Percentiles rank a stretch among this genome's conserved stretches.
Conservation (phyloP, 2,329 filamentous ascomycete genomes). For the Lasiodiplodia hormozganensis region DNA sequence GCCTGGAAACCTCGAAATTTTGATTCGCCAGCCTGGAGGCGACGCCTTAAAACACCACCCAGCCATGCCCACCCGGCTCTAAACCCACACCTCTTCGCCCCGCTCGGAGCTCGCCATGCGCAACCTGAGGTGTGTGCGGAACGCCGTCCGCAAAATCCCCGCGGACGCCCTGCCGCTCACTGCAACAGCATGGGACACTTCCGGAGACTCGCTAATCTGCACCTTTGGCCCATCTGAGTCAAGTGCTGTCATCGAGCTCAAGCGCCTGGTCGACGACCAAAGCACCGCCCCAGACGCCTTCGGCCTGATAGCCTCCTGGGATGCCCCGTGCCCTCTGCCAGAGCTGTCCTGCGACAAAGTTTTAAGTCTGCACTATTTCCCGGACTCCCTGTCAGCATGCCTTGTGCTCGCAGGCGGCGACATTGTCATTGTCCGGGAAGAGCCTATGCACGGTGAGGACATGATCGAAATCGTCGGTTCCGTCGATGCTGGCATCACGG, state of each 20-base stretch:
- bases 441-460: conserved; percentile 69
- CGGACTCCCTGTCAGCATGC: conserved; percentile 78
- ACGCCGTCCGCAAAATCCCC: conserved; percentile 68
- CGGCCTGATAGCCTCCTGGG: conserved; percentile 78
- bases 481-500: conserved; percentile 88
- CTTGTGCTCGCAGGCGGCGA: conserved; percentile 89
- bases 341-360: conserved; percentile 78
- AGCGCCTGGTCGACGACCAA: conserved; percentile 54
- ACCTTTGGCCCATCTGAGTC: conserved; percentile 80
- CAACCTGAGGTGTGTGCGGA: conserved; percentile 81
- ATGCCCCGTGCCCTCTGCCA: conserved; percentile 80
- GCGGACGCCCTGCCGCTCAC: conserved; percentile 66
- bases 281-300: conserved; percentile 39
- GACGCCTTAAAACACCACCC: conserved; percentile 13
- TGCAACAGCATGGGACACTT: conserved; percentile 84
- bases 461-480: conserved; percentile 95
- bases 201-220: conserved; percentile 78
- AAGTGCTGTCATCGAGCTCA: conserved; percentile 76
- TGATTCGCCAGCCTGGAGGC: conserved; percentile 27
- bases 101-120: conserved; percentile 67
- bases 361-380: conserved; percentile 82
- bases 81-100: conserved; percentile 4
- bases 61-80: conserved; percentile 31
- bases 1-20: conserved; percentile 29
- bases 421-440: conserved; percentile 83